Percentiles rank a stretch among this genome's conserved stretches.
Conservation (phyloP, 306 rosid species). For the Begonia fuchsioides region DNA sequence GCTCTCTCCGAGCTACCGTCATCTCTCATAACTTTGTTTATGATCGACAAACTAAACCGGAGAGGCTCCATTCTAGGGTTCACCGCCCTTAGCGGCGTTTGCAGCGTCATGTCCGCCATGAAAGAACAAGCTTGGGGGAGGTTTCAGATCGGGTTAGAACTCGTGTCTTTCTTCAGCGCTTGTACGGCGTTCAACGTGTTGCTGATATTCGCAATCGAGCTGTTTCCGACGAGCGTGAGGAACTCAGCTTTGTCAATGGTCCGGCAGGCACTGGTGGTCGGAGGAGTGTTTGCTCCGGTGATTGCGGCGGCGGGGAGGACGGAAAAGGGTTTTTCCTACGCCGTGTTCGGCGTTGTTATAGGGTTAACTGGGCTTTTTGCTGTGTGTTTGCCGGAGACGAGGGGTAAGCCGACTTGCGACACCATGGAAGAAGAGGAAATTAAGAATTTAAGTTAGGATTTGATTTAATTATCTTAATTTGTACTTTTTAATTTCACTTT, state of each 20-base stretch:
- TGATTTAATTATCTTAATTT: too few species aligned
- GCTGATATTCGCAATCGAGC: conserved; percentile 33
- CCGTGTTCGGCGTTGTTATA: conserved; percentile 43
- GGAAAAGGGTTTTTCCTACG: conserved; percentile 24
- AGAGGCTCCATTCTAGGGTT: conserved; percentile 16
- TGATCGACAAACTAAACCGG: conserved; percentile 29
- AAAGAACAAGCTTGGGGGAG: conserved; percentile 1
- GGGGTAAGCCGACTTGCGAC: conserved; percentile 35
- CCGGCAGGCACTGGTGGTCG: conserved; percentile 54
- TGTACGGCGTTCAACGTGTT: conserved; percentile 24
- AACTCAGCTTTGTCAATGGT: conserved; percentile 52
- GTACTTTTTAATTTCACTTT: too few species aligned
- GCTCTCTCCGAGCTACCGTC: conserved; percentile 54
- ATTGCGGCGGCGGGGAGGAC: conserved; percentile 34
- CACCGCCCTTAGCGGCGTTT: conserved; percentile 23
- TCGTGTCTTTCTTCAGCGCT: conserved; percentile 38
- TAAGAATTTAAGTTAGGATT: background rate
- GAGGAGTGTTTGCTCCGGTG: conserved; percentile 38
- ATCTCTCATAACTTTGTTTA: conserved; percentile 13
- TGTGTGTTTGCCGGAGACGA: conserved; percentile 41
- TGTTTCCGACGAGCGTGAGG: conserved; percentile 54
- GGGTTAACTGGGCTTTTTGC: conserved; percentile 32
- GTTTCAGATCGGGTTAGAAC: conserved; percentile 32
- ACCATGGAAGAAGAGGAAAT: conserved; percentile 40
- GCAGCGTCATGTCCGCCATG: conserved; percentile 24